A percentile compares a stretch with the other conserved stretches of the same genome.
Conservation (phyloP, 768 basidiomycete species). For the Obba rivulosa region DNA sequence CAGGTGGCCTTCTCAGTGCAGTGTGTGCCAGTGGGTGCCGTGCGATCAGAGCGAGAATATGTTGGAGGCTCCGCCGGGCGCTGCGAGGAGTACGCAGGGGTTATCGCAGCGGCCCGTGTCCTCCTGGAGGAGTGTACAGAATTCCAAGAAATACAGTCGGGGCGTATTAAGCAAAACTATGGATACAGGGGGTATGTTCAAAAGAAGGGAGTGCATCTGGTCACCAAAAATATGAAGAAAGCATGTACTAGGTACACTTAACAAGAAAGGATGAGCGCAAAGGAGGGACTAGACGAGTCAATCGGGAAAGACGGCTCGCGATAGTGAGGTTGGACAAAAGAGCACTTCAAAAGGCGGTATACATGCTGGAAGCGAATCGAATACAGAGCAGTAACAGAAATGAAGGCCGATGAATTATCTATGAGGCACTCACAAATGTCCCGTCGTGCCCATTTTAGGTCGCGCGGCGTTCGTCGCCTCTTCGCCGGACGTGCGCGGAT, state of each 20-base stretch:
- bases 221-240: neutral
- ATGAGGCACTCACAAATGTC: too few species aligned
- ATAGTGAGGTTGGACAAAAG: neutral
- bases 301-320: too few species aligned
- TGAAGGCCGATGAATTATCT: too few species aligned
- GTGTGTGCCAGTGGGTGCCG: too few species aligned
- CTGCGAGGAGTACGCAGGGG: too few species aligned
- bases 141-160: neutral
- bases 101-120: too few species aligned
- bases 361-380: neutral
- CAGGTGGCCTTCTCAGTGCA: too few species aligned
- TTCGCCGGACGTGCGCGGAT: slow-evolving; percentile 5
- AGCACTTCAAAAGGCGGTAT: neutral
- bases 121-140: too few species aligned
- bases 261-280: slow-evolving; percentile 2
- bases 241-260: slow-evolving; percentile 10
- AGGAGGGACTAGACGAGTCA: neutral
- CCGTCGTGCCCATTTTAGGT: neutral
- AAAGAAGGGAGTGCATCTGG: neutral
- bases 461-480: slow-evolving; percentile 11
- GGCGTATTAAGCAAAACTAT: neutral
- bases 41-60: too few species aligned
- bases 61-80: too few species aligned
- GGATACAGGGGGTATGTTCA: too few species aligned
- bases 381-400: slow-evolving; percentile 6